Evolutionary conservation across 2,329 filamentous ascomycete species (phyloP), one percentile per base, ranked within the genome.

Genomic region (Alternaria tenuissima): DNA sequence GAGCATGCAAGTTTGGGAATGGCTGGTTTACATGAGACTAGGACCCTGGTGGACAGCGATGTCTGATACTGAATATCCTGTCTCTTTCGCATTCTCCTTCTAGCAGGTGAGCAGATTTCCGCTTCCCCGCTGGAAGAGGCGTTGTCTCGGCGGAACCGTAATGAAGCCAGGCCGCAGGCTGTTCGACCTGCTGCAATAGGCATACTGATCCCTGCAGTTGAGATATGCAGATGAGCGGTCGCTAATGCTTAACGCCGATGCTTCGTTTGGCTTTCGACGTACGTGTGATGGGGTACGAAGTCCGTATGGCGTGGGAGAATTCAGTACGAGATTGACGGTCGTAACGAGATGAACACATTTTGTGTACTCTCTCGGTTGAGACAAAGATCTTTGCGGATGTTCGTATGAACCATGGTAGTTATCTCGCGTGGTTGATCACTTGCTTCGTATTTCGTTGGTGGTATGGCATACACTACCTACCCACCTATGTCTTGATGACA

Each of bases 181-280:
- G 46, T 18, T 49, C 32, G 32, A 49, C 20, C 32, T 49, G 34
- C 36, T 20, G 8, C 24, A 26, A 52, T 30, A 41, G 22, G 22
- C 28, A 41, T 41, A 26, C 36, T 52, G 36, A 34, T 39, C 36
- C 49, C 22, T 52, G 49, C 34, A 30, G 24, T 2, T 22, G 49
- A 30, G 49, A 26, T 16, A 28, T 30, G 32, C 32, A 49, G 32
- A 38, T 49, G 11, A 38, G 46, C 46, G 20, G 20, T 49, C 32
- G 46, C 32, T 38, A 49, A 49, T 49, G 46, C 46, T 36, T 24
- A 26, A 36, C 22, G 32, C 46, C 46, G 46, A 49, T 49, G 46
- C 20, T 36, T 20, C 20, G 32, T 20, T 38, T 32, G 46, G 46
- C 46, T n/a, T n/a, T 38, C 20, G 14, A 26, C 32, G 32, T 49